Conservation (phyloP, 2,329 filamentous ascomycete genomes). For the Claviceps sp. region DNA sequence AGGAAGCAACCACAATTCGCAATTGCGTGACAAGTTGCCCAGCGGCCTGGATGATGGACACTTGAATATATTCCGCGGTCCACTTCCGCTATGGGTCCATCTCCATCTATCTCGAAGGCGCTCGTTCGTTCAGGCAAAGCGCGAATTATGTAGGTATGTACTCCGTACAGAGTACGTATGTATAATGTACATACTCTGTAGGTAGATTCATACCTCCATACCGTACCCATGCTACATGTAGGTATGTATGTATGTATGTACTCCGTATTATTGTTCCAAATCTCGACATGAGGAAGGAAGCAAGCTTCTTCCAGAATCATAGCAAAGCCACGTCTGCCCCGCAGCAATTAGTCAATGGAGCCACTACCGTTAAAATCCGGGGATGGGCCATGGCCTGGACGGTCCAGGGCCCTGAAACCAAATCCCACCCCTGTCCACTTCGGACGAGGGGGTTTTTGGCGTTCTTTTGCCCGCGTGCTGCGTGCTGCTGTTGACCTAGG, state of each 20-base stretch:
- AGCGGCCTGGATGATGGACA: no score
- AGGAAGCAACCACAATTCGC: background rate
- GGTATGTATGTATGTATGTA: background rate
- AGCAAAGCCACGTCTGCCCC: slow-evolving; percentile 10
- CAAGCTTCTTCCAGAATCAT: slow-evolving; percentile 20
- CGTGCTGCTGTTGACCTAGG: no score
- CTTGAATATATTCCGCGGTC: background rate
- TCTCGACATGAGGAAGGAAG: background rate
- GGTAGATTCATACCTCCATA: no score
- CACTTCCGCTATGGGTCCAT: background rate
- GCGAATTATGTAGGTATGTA: background rate
- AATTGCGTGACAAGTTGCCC: no score
- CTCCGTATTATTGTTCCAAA: background rate
- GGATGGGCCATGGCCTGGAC: slow-evolving; percentile 16
- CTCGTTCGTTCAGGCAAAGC: background rate
- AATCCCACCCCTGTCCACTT: slow-evolving; percentile 12
- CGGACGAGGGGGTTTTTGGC: slow-evolving; percentile 8
- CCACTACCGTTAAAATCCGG: slow-evolving; percentile 16
- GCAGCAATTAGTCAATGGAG: slow-evolving; percentile 1
- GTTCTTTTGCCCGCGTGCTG: slow-evolving; percentile 11
- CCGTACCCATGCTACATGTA: no score
- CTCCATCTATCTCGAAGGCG: background rate
- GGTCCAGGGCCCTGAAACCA: slow-evolving; percentile 10
- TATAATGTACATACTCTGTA: no score
- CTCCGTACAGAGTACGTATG: no score